Base-by-base conservation (phyloP, 1,139 yeast species). In the Kodamaea anthophila region DNA sequence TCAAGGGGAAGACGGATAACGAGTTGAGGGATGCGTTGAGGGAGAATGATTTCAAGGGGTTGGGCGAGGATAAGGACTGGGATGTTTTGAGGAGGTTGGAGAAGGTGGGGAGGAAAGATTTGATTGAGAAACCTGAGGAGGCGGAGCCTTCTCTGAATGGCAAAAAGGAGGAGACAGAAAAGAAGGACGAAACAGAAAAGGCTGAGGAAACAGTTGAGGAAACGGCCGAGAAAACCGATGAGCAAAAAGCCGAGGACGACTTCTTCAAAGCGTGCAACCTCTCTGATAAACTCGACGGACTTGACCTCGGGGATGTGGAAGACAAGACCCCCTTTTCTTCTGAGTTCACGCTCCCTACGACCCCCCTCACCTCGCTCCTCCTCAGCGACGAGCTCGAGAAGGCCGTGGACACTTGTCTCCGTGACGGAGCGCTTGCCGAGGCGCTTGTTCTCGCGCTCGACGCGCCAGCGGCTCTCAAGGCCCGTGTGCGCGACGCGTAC, bases 401-500 rank as follows among this genome's bases (percentile, higher is more conserved):
- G 15, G 96, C 97, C 0, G 79, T 86, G 5, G 68, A 76, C 21
- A 50, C 69, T 24, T 78, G 93, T 40, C 62, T 93, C 37, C 68
- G 74, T 30, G 71, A 74, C 28, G 81, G 73, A 33, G 70, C 73
- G 35, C 59, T 86, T 22, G 57, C 73, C 13, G 97, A 91, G 51
- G 96, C 97, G 3, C 70, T 88, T 42, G 64, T 88, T 24, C 68
- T 93, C 37, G 85, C 97, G 0, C 59, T 84, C 45, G 81, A 79
- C 46, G 83, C 82, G 3, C 55, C 77, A n/a, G 74, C 70, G 13
- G 46, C 47, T 12, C 60, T 79, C 46, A 81, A 82, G 44, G 65
- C 69, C 31, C 74, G 75, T 45, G 96, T 83, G 3, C 78, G 73
- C 47, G 70, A 73, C 44, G 79, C 80, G 11, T 91, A 80, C 52